Evolutionary conservation across 371 early-diverging fungal genomes (phyloP).

Genomic region (Mortierella sp.): DNA sequence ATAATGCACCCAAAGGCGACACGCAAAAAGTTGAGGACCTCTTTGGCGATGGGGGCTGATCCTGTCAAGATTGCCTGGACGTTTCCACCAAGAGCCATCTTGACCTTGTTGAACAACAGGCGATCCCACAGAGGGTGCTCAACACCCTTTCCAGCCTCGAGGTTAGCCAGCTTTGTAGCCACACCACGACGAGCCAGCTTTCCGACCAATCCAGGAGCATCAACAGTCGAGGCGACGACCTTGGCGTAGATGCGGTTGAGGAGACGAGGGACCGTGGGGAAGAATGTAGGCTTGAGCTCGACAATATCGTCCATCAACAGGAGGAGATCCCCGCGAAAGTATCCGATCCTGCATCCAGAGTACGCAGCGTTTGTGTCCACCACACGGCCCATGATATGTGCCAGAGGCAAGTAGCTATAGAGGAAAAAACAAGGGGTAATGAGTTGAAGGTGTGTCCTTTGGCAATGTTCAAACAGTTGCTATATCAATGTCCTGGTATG

Average conservation of each 20-base stretch:
- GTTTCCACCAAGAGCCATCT: conserved; percentile 81
- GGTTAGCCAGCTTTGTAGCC: conserved; percentile 61
- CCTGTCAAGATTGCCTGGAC: conserved; percentile 73
- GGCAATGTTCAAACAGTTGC: not conserved
- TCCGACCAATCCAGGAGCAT: conserved; percentile 76
- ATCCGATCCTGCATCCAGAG: conserved; percentile 80
- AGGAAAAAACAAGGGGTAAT: conserved; percentile 31
- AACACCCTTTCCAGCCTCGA: conserved; percentile 65
- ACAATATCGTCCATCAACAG: conserved; percentile 88
- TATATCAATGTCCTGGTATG: conserved; percentile 39
- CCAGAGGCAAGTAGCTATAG: conserved; percentile 89
- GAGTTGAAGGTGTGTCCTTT: no score
- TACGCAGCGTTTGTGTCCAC: conserved; percentile 55
- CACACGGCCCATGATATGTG: conserved; percentile 93
- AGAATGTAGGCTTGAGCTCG: conserved; percentile 84
- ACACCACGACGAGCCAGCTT: conserved; percentile 75
- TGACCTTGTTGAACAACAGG: conserved; percentile 83
- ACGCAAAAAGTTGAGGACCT: conserved; percentile 82
- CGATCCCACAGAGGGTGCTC: conserved; percentile 81
- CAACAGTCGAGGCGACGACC: conserved; percentile 77
- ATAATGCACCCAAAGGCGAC: conserved; percentile 74
- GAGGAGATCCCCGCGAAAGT: conserved; percentile 87
- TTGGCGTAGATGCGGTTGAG: conserved; percentile 92
- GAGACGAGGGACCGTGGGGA: conserved; percentile 94
- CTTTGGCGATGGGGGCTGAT: conserved; percentile 81